A percentile compares a stretch with the other conserved stretches of the same genome.
Evolutionary conservation across 1,284 basidiomycete species (phyloP).

Genomic region (Irpex lacteus): DNA sequence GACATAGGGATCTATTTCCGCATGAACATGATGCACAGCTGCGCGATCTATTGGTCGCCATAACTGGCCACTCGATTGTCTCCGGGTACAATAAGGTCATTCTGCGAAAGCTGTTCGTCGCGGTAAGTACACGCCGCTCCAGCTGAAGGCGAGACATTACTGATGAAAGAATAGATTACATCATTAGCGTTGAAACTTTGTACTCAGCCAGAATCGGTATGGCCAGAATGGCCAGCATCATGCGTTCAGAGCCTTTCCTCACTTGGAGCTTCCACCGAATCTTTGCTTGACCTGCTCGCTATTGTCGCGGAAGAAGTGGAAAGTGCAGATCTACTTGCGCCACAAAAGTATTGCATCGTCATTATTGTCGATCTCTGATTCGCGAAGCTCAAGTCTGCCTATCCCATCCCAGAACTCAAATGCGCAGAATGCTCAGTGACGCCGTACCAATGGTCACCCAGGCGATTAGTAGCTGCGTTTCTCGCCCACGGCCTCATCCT

Average conservation of each 20-base stretch:
- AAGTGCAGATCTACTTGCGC: slow-evolving; percentile 70
- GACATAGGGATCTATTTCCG: slow-evolving; percentile 59
- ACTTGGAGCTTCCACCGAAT: slow-evolving; percentile 50
- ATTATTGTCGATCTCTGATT: neutral
- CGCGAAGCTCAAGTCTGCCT: neutral
- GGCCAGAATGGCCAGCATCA: slow-evolving; percentile 72
- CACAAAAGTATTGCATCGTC: slow-evolving; percentile 58
- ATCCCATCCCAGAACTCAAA: slow-evolving; percentile 44
- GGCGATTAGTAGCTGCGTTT: slow-evolving; percentile 56
- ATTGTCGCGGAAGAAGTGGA: slow-evolving; percentile 82
- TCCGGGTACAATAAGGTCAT: slow-evolving; percentile 63
- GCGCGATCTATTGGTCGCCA: slow-evolving; percentile 59
- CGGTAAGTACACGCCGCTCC: slow-evolving; percentile 59
- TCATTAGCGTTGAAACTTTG: slow-evolving; percentile 76
- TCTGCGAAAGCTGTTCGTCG: slow-evolving; percentile 82
- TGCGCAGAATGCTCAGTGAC: slow-evolving; percentile 60
- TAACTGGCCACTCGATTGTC: slow-evolving; percentile 57
- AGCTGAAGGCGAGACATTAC: neutral
- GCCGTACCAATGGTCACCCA: slow-evolving; percentile 70
- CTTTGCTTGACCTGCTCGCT: slow-evolving; percentile 75
- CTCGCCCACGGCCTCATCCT: slow-evolving; percentile 24
- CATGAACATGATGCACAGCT: slow-evolving; percentile 48
- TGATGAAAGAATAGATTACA: slow-evolving; percentile 47
- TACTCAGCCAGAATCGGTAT: slow-evolving; percentile 51
- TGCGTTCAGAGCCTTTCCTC: slow-evolving; percentile 57